Evolutionary conservation across 106 monocot species (phyloP).

Genomic region (Apostasia ramifera): DNA sequence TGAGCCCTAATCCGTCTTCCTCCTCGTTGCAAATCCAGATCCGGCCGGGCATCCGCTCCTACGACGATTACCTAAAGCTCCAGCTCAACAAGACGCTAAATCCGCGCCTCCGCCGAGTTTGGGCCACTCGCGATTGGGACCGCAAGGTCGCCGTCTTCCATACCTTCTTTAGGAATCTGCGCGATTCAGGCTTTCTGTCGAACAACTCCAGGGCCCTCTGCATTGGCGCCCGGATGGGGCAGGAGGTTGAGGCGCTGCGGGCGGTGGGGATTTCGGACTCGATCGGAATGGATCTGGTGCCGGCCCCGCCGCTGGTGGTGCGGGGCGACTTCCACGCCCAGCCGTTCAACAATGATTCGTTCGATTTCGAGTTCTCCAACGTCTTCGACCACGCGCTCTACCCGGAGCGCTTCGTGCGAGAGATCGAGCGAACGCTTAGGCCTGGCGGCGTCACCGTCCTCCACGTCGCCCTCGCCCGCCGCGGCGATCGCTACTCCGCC

Average conservation of each 20-base stretch:
- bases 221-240: constrained; percentile 84
- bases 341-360: constrained; percentile 52
- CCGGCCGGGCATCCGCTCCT: constrained; percentile 48
- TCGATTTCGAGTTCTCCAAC: constrained; percentile 97
- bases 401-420: constrained; percentile 52
- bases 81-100: constrained; percentile 92
- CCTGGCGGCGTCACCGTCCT: constrained; percentile 59
- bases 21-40: constrained; percentile 35
- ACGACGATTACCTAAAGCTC: constrained; percentile 66
- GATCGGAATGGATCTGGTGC: constrained; percentile 82
- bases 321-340: constrained; percentile 81
- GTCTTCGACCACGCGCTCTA: constrained; percentile 95
- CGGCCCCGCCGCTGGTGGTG: constrained; percentile 63
- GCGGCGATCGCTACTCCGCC: constrained; percentile 82
- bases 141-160: constrained; percentile 83
- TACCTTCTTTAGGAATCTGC: constrained; percentile 48
- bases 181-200: constrained; percentile 33
- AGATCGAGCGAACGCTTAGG: constrained; percentile 78
- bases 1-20: not conserved
- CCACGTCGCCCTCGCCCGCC: constrained; percentile 53
- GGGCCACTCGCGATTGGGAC: constrained; percentile 90
- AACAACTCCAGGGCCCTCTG: constrained; percentile 71
- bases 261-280: constrained; percentile 46
- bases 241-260: constrained; percentile 77
- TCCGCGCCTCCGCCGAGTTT: constrained; percentile 67